A percentile compares a stretch with the other conserved stretches of the same genome.
These are phyloP conservation scores for Aspergillus sp. DNA, from an alignment of 2,329 filamentous ascomycete genomes.

Conservation along the genomic window DNA sequence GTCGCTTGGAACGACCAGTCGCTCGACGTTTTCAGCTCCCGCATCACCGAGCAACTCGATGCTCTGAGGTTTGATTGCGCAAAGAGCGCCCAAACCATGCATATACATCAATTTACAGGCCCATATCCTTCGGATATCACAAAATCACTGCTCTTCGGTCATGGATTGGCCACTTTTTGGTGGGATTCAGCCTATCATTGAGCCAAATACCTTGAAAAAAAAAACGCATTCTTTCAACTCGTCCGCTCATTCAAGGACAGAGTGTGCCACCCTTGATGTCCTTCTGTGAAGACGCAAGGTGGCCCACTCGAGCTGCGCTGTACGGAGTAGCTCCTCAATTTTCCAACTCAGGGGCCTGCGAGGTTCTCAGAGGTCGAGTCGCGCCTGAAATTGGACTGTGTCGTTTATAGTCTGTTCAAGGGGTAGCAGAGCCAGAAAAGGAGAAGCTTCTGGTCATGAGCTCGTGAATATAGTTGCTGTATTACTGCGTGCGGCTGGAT, in stretches of 20 bases:
- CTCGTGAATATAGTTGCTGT: constrained; percentile 21
- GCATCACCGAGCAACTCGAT: background rate
- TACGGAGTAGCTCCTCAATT: background rate
- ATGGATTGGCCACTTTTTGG: constrained; percentile 2
- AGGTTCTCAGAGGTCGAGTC: background rate
- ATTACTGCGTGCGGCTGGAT: constrained; percentile 23
- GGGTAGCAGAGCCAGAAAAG: background rate
- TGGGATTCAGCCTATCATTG: background rate
- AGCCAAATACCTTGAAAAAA: background rate
- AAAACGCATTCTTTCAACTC: background rate
- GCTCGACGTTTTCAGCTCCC: background rate
- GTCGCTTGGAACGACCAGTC: constrained; percentile 3
- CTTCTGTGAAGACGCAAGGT: background rate
- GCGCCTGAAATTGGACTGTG: background rate
- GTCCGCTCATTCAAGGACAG: background rate
- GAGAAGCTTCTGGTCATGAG: background rate
- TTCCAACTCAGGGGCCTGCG: background rate
- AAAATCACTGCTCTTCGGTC: background rate
- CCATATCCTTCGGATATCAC: background rate
- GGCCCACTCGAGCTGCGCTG: background rate
- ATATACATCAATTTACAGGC: background rate
- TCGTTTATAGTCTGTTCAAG: background rate
- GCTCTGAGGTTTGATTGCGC: background rate
- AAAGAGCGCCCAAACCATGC: background rate
- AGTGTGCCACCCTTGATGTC: background rate